A percentile compares a stretch with the other conserved stretches of the same genome.
Evolutionary conservation across 805 yeast genomes (phyloP).

Genomic region (Yamadazyma insecticola): DNA sequence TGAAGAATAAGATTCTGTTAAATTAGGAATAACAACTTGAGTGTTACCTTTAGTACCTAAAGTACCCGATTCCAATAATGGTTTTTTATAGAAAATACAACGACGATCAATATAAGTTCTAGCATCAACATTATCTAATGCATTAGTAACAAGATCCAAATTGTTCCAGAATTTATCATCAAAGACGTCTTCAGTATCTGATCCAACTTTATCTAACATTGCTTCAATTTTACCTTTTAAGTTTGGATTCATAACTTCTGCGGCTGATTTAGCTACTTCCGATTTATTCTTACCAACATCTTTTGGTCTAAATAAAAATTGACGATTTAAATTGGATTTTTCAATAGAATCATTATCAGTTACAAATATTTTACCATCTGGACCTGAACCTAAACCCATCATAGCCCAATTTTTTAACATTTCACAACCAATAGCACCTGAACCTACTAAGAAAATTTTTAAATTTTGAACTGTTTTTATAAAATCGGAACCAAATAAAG

Average conservation of each 20-base stretch:
- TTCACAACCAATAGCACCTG: conserved; percentile 99
- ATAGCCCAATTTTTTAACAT: conserved; percentile 98
- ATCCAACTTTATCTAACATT: conserved; percentile 82
- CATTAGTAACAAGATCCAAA: conserved; percentile 90
- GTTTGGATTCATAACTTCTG: conserved; percentile 78
- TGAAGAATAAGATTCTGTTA: conserved; percentile 94
- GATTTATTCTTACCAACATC: conserved; percentile 93
- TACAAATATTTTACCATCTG: conserved; percentile 74
- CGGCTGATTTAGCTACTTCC: conserved; percentile 86
- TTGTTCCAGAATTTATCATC: conserved; percentile 80
- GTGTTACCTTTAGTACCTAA: conserved; percentile 98
- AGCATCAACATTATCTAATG: conserved; percentile 96
- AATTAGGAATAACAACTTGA: conserved; percentile 88
- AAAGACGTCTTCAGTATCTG: conserved; percentile 86
- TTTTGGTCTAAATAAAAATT: conserved; percentile 87
- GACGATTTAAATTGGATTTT: conserved; percentile 93
- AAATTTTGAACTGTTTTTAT: conserved; percentile 71
- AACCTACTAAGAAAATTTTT: conserved; percentile 86
- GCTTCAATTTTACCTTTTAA: conserved; percentile 72
- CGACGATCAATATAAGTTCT: conserved; percentile 97
- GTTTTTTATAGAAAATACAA: conserved; percentile 87
- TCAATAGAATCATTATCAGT: conserved; percentile 96
- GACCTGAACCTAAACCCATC: conserved; percentile 92
- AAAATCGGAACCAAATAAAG: conserved; percentile 81
- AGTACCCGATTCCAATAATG: conserved; percentile 94